Evolutionary conservation across 2,329 filamentous ascomycete species (phyloP).

Genomic region (Cercospora brassicicola): DNA sequence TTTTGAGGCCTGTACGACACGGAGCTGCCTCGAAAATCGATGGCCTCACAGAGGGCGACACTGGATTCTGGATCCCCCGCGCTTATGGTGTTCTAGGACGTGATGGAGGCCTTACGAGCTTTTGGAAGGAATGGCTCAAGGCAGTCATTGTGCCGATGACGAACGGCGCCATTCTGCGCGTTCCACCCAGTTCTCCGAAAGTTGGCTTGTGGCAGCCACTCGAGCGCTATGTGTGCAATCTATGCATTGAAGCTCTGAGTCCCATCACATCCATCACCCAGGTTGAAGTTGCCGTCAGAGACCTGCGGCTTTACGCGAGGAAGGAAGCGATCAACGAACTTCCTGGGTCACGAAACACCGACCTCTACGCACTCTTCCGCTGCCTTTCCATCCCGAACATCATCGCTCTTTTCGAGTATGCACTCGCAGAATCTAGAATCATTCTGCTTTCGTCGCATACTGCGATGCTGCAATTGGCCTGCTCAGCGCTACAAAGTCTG

Average conservation of each 20-base stretch:
- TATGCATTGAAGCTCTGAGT: conserved; percentile 91
- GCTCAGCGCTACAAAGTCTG: conserved; percentile 78
- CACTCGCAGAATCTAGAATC: conserved; percentile 88
- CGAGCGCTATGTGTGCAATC: conserved; percentile 93
- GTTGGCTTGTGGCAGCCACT: conserved; percentile 94
- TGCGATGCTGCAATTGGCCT: conserved; percentile 91
- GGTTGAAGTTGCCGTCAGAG: conserved; percentile 85
- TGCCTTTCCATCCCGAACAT: conserved; percentile 86
- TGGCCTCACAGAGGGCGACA: conserved; percentile 90
- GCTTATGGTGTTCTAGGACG: conserved; percentile 90
- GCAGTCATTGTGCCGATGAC: conserved; percentile 95
- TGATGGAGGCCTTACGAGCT: conserved; percentile 77
- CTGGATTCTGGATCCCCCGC: conserved; percentile 90
- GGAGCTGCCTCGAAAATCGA: conserved; percentile 97
- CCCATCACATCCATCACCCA: conserved; percentile 93
- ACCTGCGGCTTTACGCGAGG: conserved; percentile 85
- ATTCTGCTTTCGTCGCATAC: conserved; percentile 95
- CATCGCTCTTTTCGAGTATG: conserved; percentile 88
- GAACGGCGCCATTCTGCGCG: conserved; percentile 75
- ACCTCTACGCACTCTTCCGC: conserved; percentile 89
- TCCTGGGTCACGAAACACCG: conserved; percentile 84
- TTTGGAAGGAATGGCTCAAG: conserved; percentile 98
- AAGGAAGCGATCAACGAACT: conserved; percentile 93
- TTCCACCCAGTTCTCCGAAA: conserved; percentile 84
- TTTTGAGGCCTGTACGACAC: conserved; percentile 86